Base-by-base conservation (phyloP, 164 flowering plant genomes). In the Taxillus chinensis region DNA sequence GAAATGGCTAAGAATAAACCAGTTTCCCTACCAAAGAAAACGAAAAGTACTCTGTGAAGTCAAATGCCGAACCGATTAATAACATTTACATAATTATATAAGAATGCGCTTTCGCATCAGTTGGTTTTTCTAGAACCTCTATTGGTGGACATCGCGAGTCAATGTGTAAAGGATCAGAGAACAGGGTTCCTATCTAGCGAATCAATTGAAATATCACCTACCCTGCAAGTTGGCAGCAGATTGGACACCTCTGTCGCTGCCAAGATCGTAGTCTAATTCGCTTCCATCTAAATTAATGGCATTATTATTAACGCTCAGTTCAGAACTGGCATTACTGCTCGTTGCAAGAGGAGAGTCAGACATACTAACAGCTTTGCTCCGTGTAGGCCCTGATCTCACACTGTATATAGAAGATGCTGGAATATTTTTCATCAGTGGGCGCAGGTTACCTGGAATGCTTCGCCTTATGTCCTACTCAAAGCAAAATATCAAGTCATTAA, bases 271-370 rank as follows among this genome's bases (percentile, higher is more conserved):
- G 42, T 77, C 86, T 15, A 74, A 27, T 62, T 87, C 91, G 51
- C 62, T 73, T 37, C 78, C 82, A 68, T 83, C 86, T 17, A 77
- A 49, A 41, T 68, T 73, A 59, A 75, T 67, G 39, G 62, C 46
- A 63, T 67, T 73, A 70, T 80, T 80, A 72, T 76, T 86, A 53
- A 84, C 82, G 69, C 95, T 88, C 59, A 79, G 82, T 67, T 90
- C 98, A 12, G 97, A 92, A 72, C 96, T 83, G 42, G 86, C 85
- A 71, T 82, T 85, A 77, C 97, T 93, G 81, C 97, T 83, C 39
- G 98, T 88, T 43, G 96, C 90, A 62, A 87, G 81, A 56, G 96
- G 96, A 46, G 96, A 92, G 71, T 85, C 92, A 5, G 84, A 78
- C 66, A 73, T 74, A 63, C 85, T 80, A n/a, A 53, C 49, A 15